Evolutionary conservation across 2,329 filamentous ascomycete species (phyloP).

Genomic region (Zymoseptoria passerinii): DNA sequence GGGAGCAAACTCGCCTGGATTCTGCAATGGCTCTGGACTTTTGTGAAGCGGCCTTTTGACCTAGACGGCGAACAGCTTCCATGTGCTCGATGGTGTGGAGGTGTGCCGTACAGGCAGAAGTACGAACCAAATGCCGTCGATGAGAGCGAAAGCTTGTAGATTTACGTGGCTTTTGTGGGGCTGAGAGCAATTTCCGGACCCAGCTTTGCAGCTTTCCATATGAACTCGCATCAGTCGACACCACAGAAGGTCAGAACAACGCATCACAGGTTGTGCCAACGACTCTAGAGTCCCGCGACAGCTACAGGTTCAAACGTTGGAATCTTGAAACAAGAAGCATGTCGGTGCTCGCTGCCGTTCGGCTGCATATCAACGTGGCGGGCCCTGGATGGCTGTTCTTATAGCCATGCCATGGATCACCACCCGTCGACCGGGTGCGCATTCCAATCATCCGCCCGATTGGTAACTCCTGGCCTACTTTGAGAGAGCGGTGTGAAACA

Average conservation of each 20-base stretch:
- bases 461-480: background rate
- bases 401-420: constrained; percentile 7
- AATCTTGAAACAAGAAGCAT: constrained; percentile 3
- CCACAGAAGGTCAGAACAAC: background rate
- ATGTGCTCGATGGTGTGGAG: background rate
- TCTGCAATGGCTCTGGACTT: background rate
- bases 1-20: background rate
- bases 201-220: background rate
- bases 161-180: background rate
- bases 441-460: constrained; percentile 9
- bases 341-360: constrained; percentile 1
- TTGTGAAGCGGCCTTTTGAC: background rate
- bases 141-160: background rate
- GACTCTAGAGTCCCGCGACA: background rate
- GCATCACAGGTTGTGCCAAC: background rate
- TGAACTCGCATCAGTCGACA: background rate
- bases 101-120: background rate
- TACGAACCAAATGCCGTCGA: background rate
- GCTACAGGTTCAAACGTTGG: background rate
- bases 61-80: background rate
- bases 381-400: constrained; percentile 6
- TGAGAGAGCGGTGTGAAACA: background rate
- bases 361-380: constrained; percentile 12
- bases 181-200: background rate
- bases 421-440: constrained; percentile 4